These are phyloP conservation scores for Chenopodium formosanum DNA, from an alignment of 148 eudicot species.

Conservation along the genomic window DNA sequence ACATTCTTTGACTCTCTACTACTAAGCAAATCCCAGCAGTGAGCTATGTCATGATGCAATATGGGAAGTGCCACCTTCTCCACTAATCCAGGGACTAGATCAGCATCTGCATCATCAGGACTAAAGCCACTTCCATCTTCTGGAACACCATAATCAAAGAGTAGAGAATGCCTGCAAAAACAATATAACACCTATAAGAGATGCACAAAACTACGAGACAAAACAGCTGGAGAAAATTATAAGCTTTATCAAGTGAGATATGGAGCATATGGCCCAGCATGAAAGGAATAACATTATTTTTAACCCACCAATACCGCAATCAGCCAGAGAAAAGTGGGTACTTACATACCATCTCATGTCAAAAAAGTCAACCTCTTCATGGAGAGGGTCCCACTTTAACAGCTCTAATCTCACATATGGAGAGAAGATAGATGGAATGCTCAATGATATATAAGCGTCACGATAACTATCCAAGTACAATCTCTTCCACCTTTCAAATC, in stretches of 20 bases:
- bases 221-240: not conserved
- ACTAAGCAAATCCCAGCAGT: constrained; percentile 91
- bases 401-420: constrained; percentile 97
- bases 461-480: constrained; percentile 64
- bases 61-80: constrained; percentile 92
- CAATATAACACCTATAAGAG: constrained; percentile 9
- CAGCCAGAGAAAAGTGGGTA: constrained; percentile 27
- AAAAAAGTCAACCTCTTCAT: constrained; percentile 73
- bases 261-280: not conserved
- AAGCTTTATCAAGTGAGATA: constrained; percentile 2
- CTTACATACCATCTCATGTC: constrained; percentile 87
- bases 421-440: constrained; percentile 85
- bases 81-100: constrained; percentile 86
- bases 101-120: constrained; percentile 78
- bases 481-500: constrained; percentile 80
- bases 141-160: constrained; percentile 74
- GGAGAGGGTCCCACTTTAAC: constrained; percentile 96
- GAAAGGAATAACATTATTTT: not conserved
- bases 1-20: constrained; percentile 73
- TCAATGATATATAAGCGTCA: constrained; percentile 87
- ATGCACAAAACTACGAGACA: constrained; percentile 4
- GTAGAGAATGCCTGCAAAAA: constrained; percentile 68
- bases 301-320: constrained; percentile 18
- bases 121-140: constrained; percentile 59
- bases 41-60: constrained; percentile 67